These are phyloP conservation scores for Schizophyllum commune DNA, from an alignment of 1,284 basidiomycete species.

Conservation along the genomic window DNA sequence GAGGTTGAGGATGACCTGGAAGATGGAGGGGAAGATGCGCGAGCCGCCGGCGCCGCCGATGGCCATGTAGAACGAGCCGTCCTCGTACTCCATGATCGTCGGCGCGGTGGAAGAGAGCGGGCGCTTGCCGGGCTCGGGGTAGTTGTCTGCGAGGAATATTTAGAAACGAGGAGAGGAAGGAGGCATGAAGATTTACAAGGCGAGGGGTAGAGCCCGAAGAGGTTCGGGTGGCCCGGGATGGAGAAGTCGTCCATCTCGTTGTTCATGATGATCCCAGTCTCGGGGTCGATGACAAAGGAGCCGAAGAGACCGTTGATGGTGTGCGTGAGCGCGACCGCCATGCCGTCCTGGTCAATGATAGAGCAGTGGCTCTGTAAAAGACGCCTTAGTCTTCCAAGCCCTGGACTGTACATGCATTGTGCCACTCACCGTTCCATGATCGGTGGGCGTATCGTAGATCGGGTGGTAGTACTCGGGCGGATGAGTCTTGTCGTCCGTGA, in stretches of 20 bases:
- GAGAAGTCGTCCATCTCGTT: conserved; percentile 94
- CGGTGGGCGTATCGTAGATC: conserved; percentile 64
- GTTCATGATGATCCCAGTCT: conserved; percentile 85
- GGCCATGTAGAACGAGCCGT: conserved; percentile 66
- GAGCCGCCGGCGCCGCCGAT: conserved; percentile 86
- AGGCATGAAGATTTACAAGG: conserved; percentile 49
- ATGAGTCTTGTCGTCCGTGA: conserved; percentile 82
- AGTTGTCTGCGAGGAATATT: conserved; percentile 55
- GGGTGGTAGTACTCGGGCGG: conserved; percentile 78
- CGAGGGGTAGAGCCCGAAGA: conserved; percentile 78
- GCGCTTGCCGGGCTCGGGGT: conserved; percentile 79
- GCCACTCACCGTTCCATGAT: conserved; percentile 78
- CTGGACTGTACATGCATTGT: background rate
- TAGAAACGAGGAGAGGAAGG: conserved; percentile 1
- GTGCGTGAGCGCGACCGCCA: conserved; percentile 79
- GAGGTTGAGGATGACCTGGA: conserved; percentile 79
- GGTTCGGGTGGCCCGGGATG: conserved; percentile 72
- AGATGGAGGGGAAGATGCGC: conserved; percentile 75
- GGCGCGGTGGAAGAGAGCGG: conserved; percentile 82
- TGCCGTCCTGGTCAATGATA: conserved; percentile 75
- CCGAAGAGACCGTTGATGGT: conserved; percentile 89
- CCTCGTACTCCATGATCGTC: conserved; percentile 67
- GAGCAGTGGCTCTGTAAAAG: conserved; percentile 68
- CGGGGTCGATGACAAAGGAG: conserved; percentile 75
- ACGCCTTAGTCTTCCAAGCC: conserved; percentile 5